Percentiles rank a stretch among this genome's conserved stretches.
Evolutionary conservation across 2,329 filamentous ascomycete species (phyloP).

Genomic region (Aspergillus cejpii): DNA sequence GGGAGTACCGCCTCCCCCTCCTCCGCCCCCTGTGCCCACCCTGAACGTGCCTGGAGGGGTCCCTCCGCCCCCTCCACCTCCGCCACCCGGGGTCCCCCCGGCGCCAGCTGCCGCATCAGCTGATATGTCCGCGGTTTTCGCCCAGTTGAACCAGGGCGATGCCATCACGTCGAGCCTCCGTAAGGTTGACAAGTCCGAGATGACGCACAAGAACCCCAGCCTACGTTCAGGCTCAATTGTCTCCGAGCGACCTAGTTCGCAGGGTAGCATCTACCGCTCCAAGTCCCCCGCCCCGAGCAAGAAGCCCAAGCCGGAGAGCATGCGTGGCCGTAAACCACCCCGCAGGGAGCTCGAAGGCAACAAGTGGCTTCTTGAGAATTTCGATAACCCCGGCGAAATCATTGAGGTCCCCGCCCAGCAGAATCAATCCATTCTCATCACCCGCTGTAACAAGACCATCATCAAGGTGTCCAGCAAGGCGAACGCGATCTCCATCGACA

Average conservation of each 20-base stretch:
- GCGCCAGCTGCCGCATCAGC: constrained; percentile 44
- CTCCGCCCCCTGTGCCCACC: constrained; percentile 44
- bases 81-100: constrained; percentile 58
- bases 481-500: constrained; percentile 94
- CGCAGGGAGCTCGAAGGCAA: constrained; percentile 76
- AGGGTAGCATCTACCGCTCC: constrained; percentile 51
- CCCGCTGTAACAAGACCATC: constrained; percentile 82
- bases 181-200: constrained; percentile 90
- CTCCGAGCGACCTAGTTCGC: constrained; percentile 50
- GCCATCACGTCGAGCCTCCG: constrained; percentile 80
- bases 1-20: constrained; percentile 44
- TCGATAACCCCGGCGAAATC: constrained; percentile 65
- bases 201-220: constrained; percentile 97
- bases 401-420: constrained; percentile 76
- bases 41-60: constrained; percentile 49
- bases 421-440: constrained; percentile 85
- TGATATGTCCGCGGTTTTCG: constrained; percentile 83
- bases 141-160: constrained; percentile 80
- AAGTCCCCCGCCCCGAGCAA: constrained; percentile 86
- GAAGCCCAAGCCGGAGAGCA: constrained; percentile 78
- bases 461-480: constrained; percentile 87
- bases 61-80: constrained; percentile 62
- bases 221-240: constrained; percentile 69
- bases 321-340: constrained; percentile 74
- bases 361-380: constrained; percentile 97